Conservation (phyloP, 108 stramenopile species). For the Skeletonema menzelii region DNA sequence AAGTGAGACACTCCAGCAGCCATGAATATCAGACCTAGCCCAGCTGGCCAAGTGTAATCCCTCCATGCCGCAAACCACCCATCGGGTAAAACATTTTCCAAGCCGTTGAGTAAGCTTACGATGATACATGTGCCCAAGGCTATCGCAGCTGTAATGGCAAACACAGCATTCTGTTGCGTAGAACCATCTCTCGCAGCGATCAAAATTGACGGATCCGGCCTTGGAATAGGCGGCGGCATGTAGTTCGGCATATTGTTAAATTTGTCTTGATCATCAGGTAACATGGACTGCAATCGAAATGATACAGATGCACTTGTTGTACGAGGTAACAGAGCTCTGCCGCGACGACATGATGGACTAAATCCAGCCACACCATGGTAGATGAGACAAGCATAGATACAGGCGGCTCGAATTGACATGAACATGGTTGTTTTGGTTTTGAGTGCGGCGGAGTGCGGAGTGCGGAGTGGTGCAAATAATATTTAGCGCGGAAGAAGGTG, state of each 20-base stretch:
- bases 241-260: not conserved
- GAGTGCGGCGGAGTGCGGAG: too few species aligned
- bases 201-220: slow-evolving; percentile 74
- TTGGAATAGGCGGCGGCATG: slow-evolving; percentile 16
- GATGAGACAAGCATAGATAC: not conserved
- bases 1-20: slow-evolving; percentile 85
- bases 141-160: slow-evolving; percentile 45
- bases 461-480: too few species aligned
- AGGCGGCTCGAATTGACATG: not conserved
- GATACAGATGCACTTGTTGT: not conserved
- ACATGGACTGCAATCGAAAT: not conserved
- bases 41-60: slow-evolving; percentile 69
- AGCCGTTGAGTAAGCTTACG: slow-evolving; percentile 39
- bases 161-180: slow-evolving; percentile 50
- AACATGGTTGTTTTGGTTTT: not conserved
- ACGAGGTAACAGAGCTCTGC: not conserved
- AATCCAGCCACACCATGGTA: not conserved
- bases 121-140: slow-evolving; percentile 50
- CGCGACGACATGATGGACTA: not conserved
- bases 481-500: too few species aligned
- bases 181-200: slow-evolving; percentile 53
- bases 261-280: not conserved
- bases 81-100: slow-evolving; percentile 56
- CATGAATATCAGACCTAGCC: slow-evolving; percentile 68
- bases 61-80: slow-evolving; percentile 66